phyloP scores from a whole-genome alignment of 2,329 filamentous ascomycete genomes.

The Venturia oleaginea region DNA sequence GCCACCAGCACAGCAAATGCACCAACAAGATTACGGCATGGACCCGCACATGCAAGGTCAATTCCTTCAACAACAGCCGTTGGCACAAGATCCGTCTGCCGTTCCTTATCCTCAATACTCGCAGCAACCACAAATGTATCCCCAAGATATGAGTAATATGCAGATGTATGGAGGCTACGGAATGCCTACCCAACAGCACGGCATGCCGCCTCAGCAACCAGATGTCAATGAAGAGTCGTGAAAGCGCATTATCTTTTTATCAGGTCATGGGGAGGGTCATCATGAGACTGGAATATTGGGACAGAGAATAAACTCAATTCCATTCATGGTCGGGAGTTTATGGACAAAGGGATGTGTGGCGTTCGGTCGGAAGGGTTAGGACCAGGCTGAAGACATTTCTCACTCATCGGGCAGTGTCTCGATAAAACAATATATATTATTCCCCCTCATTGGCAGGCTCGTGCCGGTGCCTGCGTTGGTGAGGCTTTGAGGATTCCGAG shows the following conservation, averaged over 20 bases:
- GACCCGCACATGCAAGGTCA: slow-evolving; percentile 43
- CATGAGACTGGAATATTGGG: background rate
- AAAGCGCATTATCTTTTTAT: background rate
- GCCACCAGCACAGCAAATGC: slow-evolving; percentile 40
- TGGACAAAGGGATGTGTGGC: background rate
- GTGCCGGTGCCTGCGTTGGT: background rate
- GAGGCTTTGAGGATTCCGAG: background rate
- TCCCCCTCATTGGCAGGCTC: slow-evolving; percentile 1
- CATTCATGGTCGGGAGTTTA: background rate
- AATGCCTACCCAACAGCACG: slow-evolving; percentile 58
- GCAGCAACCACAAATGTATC: slow-evolving; percentile 64
- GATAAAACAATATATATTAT: background rate
- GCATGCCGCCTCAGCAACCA: slow-evolving; percentile 4
- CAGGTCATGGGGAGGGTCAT: background rate
- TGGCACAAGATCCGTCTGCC: slow-evolving; percentile 61
- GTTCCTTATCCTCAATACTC: slow-evolving; percentile 56
- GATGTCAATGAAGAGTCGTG: slow-evolving; percentile 8
- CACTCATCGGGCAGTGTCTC: background rate
- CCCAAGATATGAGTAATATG: slow-evolving; percentile 43
- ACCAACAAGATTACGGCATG: slow-evolving; percentile 48
- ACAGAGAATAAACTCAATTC: background rate
- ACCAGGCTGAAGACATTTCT: background rate
- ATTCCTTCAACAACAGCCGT: slow-evolving; percentile 39
- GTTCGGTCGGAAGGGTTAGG: background rate
- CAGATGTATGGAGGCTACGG: slow-evolving; percentile 59